Evolutionary conservation across 306 rosid genomes (phyloP).

Genomic region (Acacia confusa): DNA sequence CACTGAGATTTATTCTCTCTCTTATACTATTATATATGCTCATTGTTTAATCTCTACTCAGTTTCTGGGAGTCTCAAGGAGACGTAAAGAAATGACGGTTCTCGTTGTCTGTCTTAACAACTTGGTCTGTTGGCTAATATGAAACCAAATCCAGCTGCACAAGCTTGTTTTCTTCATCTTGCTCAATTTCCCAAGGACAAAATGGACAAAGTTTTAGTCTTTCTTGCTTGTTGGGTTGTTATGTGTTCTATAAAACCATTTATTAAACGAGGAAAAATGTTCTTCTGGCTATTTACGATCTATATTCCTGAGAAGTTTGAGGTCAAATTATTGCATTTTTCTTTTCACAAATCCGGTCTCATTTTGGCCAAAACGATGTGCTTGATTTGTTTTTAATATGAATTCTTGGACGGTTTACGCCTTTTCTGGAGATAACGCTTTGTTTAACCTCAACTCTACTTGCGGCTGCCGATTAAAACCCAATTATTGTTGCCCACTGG

Average conservation of each 20-base stretch:
- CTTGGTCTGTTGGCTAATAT: slow-evolving; percentile 26
- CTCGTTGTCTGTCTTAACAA: slow-evolving; percentile 5
- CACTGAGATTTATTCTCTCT: slow-evolving; percentile 14
- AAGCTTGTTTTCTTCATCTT: background rate
- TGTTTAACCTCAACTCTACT: background rate
- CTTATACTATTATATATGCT: background rate
- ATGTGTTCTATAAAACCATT: slow-evolving; percentile 13
- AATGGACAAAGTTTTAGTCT: slow-evolving; percentile 9
- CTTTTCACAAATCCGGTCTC: background rate
- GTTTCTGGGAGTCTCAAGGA: slow-evolving; percentile 24
- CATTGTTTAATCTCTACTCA: slow-evolving; percentile 1
- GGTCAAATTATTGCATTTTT: slow-evolving; percentile 10
- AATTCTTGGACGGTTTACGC: slow-evolving; percentile 27
- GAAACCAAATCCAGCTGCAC: slow-evolving; percentile 16
- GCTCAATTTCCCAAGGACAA: background rate
- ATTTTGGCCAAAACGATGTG: background rate
- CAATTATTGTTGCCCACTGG: background rate
- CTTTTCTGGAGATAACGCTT: background rate
- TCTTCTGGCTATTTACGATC: slow-evolving; percentile 22
- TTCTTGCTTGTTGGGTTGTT: slow-evolving; percentile 1
- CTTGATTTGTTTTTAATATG: slow-evolving; percentile 28
- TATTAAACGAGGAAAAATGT: background rate
- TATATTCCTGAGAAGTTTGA: slow-evolving; percentile 20
- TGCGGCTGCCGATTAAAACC: background rate
- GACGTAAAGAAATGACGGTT: slow-evolving; percentile 9